Evolutionary conservation across 1,284 basidiomycete species (phyloP).

Genomic region (Exsudoporus floridanus): DNA sequence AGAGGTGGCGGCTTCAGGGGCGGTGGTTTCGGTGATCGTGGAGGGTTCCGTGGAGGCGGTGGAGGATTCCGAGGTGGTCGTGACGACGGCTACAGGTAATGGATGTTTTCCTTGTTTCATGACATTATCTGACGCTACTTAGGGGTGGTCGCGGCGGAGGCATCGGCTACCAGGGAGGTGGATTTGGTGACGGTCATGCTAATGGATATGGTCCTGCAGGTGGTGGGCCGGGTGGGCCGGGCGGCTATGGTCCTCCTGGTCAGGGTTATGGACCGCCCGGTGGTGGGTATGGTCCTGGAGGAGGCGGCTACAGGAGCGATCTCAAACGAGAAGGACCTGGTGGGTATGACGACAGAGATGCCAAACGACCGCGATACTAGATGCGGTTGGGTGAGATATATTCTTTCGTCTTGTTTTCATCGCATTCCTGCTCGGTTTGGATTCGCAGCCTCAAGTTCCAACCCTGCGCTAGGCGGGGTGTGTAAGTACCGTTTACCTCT

Average conservation of each 20-base stretch:
- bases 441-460: constrained; percentile 30
- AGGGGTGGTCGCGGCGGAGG: constrained; percentile 72
- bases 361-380: constrained; percentile 80
- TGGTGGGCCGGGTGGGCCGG: constrained; percentile 45
- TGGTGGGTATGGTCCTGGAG: constrained; percentile 40
- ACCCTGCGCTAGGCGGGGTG: constrained; percentile 35
- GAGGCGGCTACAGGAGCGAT: constrained; percentile 57
- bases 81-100: constrained; percentile 56
- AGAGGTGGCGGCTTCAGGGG: constrained; percentile 42
- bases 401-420: constrained; percentile 23
- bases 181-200: constrained; percentile 54
- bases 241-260: constrained; percentile 47
- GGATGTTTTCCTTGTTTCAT: constrained; percentile 19
- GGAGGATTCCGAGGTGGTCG: constrained; percentile 42
- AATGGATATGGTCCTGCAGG: constrained; percentile 55
- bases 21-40: constrained; percentile 38
- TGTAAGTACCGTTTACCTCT: constrained; percentile 34
- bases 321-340: constrained; percentile 69
- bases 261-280: constrained; percentile 37
- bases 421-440: constrained; percentile 20
- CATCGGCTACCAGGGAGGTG: constrained; percentile 65
- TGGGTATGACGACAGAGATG: constrained; percentile 76
- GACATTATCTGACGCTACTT: constrained; percentile 18
- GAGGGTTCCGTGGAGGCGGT: constrained; percentile 39
- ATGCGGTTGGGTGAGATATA: constrained; percentile 38